Conservation (phyloP, 1,284 basidiomycete species). For the Phellopilus nigrolimitatus region DNA sequence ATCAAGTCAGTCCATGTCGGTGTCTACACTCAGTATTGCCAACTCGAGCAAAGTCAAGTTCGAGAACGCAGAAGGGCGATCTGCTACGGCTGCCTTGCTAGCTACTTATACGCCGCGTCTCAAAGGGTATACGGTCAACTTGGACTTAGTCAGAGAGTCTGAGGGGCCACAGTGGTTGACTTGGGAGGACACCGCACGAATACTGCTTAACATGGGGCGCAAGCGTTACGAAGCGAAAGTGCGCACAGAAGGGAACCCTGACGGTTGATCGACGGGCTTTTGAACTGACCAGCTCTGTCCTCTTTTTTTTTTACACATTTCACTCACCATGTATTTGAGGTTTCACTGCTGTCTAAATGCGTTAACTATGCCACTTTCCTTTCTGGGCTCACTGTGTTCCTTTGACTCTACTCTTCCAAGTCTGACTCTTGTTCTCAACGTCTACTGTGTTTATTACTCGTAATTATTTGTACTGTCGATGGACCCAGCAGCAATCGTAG, state of each 20-base stretch:
- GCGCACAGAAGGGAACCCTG: background rate
- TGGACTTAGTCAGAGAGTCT: slow-evolving; percentile 1
- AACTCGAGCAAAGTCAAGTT: slow-evolving; percentile 1
- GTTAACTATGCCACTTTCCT: background rate
- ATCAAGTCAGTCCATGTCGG: background rate
- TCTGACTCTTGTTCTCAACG: background rate
- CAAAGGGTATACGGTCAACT: slow-evolving; percentile 3
- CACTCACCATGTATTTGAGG: no score
- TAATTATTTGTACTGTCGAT: background rate
- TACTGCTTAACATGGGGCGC: slow-evolving; percentile 6
- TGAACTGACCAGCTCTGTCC: background rate
- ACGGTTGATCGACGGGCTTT: no score
- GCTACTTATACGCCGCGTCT: background rate
- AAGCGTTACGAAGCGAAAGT: background rate
- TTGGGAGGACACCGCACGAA: slow-evolving; percentile 1
- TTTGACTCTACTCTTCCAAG: no score
- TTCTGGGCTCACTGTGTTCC: no score
- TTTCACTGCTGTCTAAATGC: no score
- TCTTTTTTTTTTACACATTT: background rate
- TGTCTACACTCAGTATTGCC: background rate
- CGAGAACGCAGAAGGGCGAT: background rate
- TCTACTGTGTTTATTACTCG: background rate
- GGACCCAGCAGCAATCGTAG: background rate
- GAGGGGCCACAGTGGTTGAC: slow-evolving; percentile 13
- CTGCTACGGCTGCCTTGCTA: background rate